Percentiles rank a stretch among this genome's conserved stretches.
Evolutionary conservation across 2,329 filamentous ascomycete genomes (phyloP).

Genomic region (Rhinocladiella similis): DNA sequence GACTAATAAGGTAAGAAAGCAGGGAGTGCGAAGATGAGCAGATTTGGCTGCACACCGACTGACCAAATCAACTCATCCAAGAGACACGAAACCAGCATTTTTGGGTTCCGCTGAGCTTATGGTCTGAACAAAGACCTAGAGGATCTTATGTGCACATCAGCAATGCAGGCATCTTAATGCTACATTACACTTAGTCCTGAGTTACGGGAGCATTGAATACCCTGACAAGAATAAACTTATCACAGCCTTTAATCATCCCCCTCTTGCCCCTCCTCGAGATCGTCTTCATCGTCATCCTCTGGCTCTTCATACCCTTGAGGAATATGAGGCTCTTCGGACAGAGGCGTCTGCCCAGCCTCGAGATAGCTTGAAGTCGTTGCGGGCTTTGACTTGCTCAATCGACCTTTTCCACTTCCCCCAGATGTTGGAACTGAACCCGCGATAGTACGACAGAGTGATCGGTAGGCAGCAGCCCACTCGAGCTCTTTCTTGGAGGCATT

Average conservation of each 20-base stretch:
- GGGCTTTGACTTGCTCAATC: conserved; percentile 9
- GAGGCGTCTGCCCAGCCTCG: neutral
- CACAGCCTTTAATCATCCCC: neutral
- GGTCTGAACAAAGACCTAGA: too few species aligned
- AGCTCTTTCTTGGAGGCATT: conserved; percentile 21
- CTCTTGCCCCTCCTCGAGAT: conserved; percentile 12
- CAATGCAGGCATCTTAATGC: too few species aligned
- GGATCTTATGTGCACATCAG: too few species aligned
- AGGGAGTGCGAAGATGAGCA: too few species aligned
- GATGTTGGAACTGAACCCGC: conserved; percentile 6
- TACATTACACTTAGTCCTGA: too few species aligned
- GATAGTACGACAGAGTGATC: conserved; percentile 17
- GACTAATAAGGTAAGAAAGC: too few species aligned
- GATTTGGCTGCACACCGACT: too few species aligned
- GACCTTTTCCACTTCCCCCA: conserved; percentile 11
- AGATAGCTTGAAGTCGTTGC: conserved; percentile 6
- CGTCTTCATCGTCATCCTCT: conserved; percentile 15
- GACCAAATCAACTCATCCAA: too few species aligned
- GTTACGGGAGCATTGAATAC: too few species aligned
- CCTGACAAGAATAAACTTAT: neutral
- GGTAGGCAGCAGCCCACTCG: conserved; percentile 26
- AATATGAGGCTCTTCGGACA: conserved; percentile 2
- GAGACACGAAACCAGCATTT: too few species aligned
- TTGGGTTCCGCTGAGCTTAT: too few species aligned
- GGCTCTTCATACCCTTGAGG: conserved; percentile 11